Base-by-base conservation (phyloP, 495 filamentous ascomycete species). In the Wilcoxina mikolae region DNA sequence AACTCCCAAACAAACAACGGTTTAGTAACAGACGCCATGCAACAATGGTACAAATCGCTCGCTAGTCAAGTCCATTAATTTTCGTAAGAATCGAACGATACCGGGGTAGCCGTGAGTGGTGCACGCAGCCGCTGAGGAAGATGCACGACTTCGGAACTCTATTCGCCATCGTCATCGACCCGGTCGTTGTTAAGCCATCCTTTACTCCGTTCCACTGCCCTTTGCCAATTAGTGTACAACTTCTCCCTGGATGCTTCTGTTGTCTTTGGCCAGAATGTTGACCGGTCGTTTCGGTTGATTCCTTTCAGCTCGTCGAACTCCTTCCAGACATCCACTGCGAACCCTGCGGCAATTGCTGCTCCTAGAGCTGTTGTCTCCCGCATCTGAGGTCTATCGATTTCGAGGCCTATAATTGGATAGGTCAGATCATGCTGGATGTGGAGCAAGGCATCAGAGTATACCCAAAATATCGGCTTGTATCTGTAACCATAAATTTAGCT, bases 361-460 rank as follows among this genome's bases (percentile, higher is more conserved):
- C 89, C 89, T 1, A 95, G 78, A 11, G 89, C 84, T 12, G 89
- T 95, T 1, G 88, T 94, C 71, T 95, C 89, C 53, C 86, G 82
- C 89, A 95, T 95, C 28, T 77, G 75, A 1, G 90, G 90, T 9
- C 90, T 78, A 66, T 93, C 82, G 53, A 95, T 82, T 26, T 81
- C 83, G 61, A 96, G 94, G 35, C 61, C 61, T 62, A 33, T 10
- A 22, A 49, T 9, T 23, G 33, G 9, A 17, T 9, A 9, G 33
- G 9, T 9, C 9, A 38, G 17, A 38, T 38, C 9, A 38, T 38
- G 17, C 9, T 38, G 9, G 17, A 38, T 38, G 9, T 9, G 33
- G 17, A 38, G 17, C 17, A 38, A 17, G 17, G 22, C 15, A 9
- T 9, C 5, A 24, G 18, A 9, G 7, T 48, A 44, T 64, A 61